phyloP scores from a whole-genome alignment of 495 filamentous ascomycete genomes.

The Daldinia bambusicola region DNA sequence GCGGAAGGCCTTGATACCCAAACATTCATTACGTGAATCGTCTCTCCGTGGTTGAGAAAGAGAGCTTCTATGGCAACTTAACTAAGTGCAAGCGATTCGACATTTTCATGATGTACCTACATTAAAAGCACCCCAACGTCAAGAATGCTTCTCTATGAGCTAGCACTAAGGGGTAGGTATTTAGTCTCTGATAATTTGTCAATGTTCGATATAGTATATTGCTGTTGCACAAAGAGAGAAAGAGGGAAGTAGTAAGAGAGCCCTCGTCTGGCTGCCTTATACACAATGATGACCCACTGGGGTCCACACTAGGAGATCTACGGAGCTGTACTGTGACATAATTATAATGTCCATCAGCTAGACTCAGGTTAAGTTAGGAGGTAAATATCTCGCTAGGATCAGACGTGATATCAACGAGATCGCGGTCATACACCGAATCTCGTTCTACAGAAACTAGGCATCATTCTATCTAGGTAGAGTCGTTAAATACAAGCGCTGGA shows the following conservation, averaged over 20 bases:
- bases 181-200: not conserved
- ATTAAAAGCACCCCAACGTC: not conserved
- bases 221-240: too few relatives aligned
- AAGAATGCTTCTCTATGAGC: not conserved
- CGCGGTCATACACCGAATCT: not conserved
- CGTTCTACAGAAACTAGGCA: constrained; percentile 9
- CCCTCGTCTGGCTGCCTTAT: too few relatives aligned
- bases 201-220: too few relatives aligned
- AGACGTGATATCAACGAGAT: not conserved
- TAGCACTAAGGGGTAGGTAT: not conserved
- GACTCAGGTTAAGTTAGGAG: too few relatives aligned
- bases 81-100: not conserved
- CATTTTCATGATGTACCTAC: not conserved
- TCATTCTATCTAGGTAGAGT: not conserved
- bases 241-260: too few relatives aligned
- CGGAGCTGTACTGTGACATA: too few relatives aligned
- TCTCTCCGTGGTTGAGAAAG: not conserved
- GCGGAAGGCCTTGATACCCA: not conserved
- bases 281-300: too few relatives aligned
- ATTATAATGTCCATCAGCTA: not conserved
- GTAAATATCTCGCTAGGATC: not conserved
- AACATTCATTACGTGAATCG: not conserved
- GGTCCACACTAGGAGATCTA: too few relatives aligned
- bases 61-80: not conserved
- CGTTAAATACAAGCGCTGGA: constrained; percentile 6